Percentiles rank a stretch among this genome's conserved stretches.
Conservation (phyloP, 805 yeast species). For the Yarrowia deformans region DNA sequence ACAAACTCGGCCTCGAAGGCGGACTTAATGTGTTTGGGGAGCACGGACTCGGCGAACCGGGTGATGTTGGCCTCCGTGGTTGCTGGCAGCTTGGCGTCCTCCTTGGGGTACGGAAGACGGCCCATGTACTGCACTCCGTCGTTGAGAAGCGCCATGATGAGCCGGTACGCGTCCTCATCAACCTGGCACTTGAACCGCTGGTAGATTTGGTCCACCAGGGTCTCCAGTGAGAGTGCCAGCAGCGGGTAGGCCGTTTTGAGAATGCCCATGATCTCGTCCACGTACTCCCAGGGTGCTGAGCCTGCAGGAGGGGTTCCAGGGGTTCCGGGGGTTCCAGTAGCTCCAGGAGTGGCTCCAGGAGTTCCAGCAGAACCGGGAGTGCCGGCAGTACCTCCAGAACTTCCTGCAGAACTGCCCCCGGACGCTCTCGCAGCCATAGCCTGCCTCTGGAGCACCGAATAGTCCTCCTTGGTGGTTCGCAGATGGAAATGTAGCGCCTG, state of each 20-base stretch:
- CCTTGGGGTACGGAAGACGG: slow-evolving; percentile 84
- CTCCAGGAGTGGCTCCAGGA: neutral
- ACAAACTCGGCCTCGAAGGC: slow-evolving; percentile 94
- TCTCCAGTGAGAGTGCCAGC: slow-evolving; percentile 88
- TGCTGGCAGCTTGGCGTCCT: slow-evolving; percentile 86
- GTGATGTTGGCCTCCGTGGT: slow-evolving; percentile 88
- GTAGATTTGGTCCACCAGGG: slow-evolving; percentile 92
- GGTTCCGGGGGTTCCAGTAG: slow-evolving; percentile 17
- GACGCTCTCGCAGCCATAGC: slow-evolving; percentile 55
- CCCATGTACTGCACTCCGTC: slow-evolving; percentile 93
- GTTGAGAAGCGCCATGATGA: slow-evolving; percentile 88
- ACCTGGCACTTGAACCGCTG: slow-evolving; percentile 92
- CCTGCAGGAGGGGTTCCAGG: slow-evolving; percentile 36
- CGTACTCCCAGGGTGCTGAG: slow-evolving; percentile 88
- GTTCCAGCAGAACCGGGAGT: slow-evolving; percentile 10
- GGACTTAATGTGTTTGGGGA: slow-evolving; percentile 85
- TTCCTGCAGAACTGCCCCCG: neutral
- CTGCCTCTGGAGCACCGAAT: slow-evolving; percentile 84
- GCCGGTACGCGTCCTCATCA: slow-evolving; percentile 94
- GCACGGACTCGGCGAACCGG: slow-evolving; percentile 89
- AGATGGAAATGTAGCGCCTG: slow-evolving; percentile 97
- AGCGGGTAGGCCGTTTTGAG: slow-evolving; percentile 96
- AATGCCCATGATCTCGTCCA: slow-evolving; percentile 91
- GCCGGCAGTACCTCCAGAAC: neutral
- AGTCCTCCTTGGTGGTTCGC: slow-evolving; percentile 94